Percentiles rank a stretch among this genome's conserved stretches.
phyloP scores from a whole-genome alignment of 495 filamentous ascomycete species.

The Penicillium diatomitis region DNA sequence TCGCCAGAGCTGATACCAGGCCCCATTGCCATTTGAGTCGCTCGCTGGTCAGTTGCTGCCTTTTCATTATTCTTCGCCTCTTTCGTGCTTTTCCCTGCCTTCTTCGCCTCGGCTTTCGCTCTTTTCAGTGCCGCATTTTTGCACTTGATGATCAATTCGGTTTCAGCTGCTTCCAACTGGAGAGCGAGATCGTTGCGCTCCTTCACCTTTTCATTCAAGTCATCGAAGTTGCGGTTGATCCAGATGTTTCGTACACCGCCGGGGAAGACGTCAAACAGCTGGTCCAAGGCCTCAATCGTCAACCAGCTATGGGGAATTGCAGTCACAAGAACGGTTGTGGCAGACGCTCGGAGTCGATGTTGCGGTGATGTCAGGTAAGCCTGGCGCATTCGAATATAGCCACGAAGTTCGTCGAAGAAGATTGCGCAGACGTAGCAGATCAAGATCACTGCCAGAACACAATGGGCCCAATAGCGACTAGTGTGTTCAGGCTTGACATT shows the following conservation, averaged over 20 bases:
- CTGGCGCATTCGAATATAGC: slow-evolving; percentile 92
- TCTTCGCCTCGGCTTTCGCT: slow-evolving; percentile 53
- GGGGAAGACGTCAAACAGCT: slow-evolving; percentile 93
- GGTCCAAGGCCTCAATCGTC: slow-evolving; percentile 64
- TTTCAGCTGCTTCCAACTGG: slow-evolving; percentile 74
- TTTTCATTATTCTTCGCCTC: slow-evolving; percentile 42
- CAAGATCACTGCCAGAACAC: slow-evolving; percentile 70
- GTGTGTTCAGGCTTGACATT: slow-evolving; percentile 68
- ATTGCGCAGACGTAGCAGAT: slow-evolving; percentile 79
- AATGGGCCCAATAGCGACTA: slow-evolving; percentile 79
- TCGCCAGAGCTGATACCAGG: slow-evolving; percentile 75
- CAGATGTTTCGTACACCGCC: slow-evolving; percentile 94
- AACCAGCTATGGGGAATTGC: slow-evolving; percentile 87
- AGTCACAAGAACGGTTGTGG: slow-evolving; percentile 88
- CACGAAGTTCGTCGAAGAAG: slow-evolving; percentile 76
- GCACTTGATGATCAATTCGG: slow-evolving; percentile 66
- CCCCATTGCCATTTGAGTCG: slow-evolving; percentile 52
- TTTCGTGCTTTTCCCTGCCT: slow-evolving; percentile 41
- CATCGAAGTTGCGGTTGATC: slow-evolving; percentile 88
- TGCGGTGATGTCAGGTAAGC: slow-evolving; percentile 93
- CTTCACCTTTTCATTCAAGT: slow-evolving; percentile 79
- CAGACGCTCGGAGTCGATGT: slow-evolving; percentile 89
- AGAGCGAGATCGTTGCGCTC: slow-evolving; percentile 61
- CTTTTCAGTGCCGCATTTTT: slow-evolving; percentile 68
- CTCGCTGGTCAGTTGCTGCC: slow-evolving; percentile 41